These are phyloP conservation scores for Claviceps africana DNA, from an alignment of 2,329 filamentous ascomycete species.

Conservation along the genomic window DNA sequence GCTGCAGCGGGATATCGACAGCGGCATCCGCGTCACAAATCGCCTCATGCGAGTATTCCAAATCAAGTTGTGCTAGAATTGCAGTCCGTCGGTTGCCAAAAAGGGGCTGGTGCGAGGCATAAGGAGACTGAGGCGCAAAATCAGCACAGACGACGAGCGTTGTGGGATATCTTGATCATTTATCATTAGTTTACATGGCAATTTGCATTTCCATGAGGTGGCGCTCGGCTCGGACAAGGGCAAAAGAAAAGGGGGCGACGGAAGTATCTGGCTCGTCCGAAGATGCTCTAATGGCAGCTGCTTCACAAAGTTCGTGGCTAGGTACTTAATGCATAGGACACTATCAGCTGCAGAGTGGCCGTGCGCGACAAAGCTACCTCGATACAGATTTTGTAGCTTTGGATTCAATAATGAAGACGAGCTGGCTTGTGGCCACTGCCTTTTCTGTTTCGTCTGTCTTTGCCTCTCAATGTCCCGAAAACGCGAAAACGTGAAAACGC, in stretches of 20 bases:
- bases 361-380: not conserved
- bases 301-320: too few species aligned
- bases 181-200: not conserved
- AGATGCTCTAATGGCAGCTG: too few species aligned
- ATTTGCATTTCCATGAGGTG: not conserved
- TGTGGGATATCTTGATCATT: not conserved
- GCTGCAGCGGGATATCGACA: not conserved
- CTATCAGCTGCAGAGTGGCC: not conserved
- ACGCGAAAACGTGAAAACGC: too few species aligned
- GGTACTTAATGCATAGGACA: too few species aligned
- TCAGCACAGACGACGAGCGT: not conserved
- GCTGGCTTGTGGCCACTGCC: not conserved
- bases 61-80: not conserved
- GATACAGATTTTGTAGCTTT: not conserved
- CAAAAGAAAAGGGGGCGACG: not conserved
- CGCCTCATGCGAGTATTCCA: not conserved
- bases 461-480: not conserved
- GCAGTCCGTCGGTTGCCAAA: not conserved
- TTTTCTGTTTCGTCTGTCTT: not conserved
- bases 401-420: not conserved
- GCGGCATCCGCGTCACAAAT: not conserved
- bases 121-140: not conserved
- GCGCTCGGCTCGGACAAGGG: not conserved
- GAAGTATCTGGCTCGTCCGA: not conserved
- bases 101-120: not conserved